A percentile compares a stretch with the other conserved stretches of the same genome.
These are phyloP conservation scores for Logfia minima DNA, from an alignment of 129 eudicot species.

Conservation along the genomic window DNA sequence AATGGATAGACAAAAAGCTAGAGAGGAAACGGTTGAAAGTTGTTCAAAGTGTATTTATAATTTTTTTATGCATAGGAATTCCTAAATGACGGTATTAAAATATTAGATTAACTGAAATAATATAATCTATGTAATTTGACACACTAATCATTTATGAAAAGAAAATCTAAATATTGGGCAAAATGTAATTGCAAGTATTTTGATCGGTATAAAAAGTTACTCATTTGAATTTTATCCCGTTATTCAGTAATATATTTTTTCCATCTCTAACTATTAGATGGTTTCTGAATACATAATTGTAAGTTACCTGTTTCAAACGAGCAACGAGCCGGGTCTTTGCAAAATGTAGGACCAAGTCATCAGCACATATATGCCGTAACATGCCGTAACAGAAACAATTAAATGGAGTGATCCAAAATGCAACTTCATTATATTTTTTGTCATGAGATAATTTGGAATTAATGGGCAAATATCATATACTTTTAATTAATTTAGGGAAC, in stretches of 20 bases:
- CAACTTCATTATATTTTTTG: background rate
- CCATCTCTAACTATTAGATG: background rate
- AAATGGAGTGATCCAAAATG: background rate
- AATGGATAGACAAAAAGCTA: background rate
- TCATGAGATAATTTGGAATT: background rate
- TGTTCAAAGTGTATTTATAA: background rate
- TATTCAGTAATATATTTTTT: background rate
- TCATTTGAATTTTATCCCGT: background rate
- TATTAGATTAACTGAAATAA: too few relatives aligned
- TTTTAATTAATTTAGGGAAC: background rate
- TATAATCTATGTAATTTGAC: background rate
- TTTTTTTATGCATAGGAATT: background rate
- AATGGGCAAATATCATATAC: background rate
- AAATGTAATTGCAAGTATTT: background rate
- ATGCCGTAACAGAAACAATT: constrained; percentile 50
- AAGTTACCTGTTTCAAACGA: constrained; percentile 93
- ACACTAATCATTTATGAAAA: background rate
- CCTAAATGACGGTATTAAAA: background rate
- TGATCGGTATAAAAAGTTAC: background rate
- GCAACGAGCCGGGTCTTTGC: constrained; percentile 84
- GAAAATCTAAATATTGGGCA: too few relatives aligned
- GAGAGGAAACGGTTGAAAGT: background rate
- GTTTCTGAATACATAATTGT: too few relatives aligned
- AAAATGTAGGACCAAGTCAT: constrained; percentile 83
- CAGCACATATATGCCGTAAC: constrained; percentile 85